Evolutionary conservation across 805 yeast genomes (phyloP), one percentile per base, ranked within the genome.

Genomic region (Schizosaccharomyces japonicus): DNA sequence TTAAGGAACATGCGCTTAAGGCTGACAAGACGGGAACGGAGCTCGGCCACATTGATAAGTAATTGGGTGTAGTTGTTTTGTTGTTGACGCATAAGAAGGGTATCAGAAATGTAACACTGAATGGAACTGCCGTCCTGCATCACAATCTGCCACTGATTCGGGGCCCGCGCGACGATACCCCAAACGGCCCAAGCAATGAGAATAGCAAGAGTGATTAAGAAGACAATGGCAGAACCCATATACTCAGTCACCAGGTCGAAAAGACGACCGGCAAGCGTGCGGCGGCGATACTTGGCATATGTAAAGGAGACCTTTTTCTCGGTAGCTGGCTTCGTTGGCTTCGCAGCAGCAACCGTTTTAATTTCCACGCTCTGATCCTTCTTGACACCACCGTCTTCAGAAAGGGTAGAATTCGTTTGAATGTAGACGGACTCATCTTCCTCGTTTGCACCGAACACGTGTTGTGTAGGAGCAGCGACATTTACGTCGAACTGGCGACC

Each of bases 51-150:
- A 5, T 33, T 51, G 11, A 29, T 44, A 15, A 32, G 28, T 7
- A 44, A 2, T 11, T 30, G 21, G 17, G 28, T 44, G 29, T 49
- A 29, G 5, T 33, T 28, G 30, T 49, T 44, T 27, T 33, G 49
- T 34, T 49, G 52, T 32, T 49, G 51, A 5, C 51, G 51, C 51
- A 49, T 49, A 11, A 49, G 45, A 17, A 49, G 26, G 2, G 51
- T 32, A 15, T 49, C 51, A 15, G 46, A 49, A 3, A 45, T 21
- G 26, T 49, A 49, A 29, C 40, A 30, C 23, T 44, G 30, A n/a
- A 49, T 45, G 13, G 51, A 47, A 31, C 49, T 49, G 28, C 33
- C 48, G 30, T 49, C 51, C 11, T 47, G 45, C 33, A 49, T 49
- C 17, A 34, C 45, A 10, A 33, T 44, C 31, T 49, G 51, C 51